phyloP scores from a whole-genome alignment of 441 rosid genomes.

The Croton setiger region DNA sequence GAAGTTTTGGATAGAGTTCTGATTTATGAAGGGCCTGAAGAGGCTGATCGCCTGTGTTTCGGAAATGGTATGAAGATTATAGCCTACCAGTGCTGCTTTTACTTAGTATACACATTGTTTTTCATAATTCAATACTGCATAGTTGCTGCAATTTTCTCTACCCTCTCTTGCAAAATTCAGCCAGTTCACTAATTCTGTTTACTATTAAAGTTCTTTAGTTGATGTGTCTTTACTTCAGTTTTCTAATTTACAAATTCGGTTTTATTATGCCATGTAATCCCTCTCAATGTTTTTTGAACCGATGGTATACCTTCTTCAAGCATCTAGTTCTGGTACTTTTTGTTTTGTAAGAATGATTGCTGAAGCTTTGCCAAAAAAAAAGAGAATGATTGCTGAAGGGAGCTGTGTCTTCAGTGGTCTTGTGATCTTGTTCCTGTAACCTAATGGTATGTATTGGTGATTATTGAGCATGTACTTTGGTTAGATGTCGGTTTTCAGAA shows the following conservation, averaged over 20 bases:
- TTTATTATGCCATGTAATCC: not conserved
- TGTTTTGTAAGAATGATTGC: not conserved
- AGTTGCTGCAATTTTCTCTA: slow-evolving; percentile 11
- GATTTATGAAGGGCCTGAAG: slow-evolving; percentile 83
- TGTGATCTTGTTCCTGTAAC: not conserved
- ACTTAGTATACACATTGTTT: slow-evolving; percentile 12
- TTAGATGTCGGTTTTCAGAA: not conserved
- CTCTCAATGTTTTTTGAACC: not conserved
- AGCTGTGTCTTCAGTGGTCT: not conserved
- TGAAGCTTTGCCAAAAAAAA: too few relatives aligned
- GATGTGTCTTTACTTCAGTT: not conserved
- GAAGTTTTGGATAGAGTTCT: slow-evolving; percentile 88
- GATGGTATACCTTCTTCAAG: not conserved
- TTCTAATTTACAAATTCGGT: not conserved
- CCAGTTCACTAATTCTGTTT: not conserved
- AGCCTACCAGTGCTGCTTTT: slow-evolving; percentile 11
- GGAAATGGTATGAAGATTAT: slow-evolving; percentile 71
- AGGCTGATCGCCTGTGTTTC: slow-evolving; percentile 74
- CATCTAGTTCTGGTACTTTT: not conserved
- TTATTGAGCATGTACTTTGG: not conserved
- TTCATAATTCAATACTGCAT: slow-evolving; percentile 11
- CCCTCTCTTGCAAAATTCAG: slow-evolving; percentile 2
- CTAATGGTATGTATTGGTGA: not conserved
- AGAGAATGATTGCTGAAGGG: not conserved
- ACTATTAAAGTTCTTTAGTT: not conserved